Base-by-base conservation (phyloP, 129 eudicot genomes). In the Tagetes patula region DNA sequence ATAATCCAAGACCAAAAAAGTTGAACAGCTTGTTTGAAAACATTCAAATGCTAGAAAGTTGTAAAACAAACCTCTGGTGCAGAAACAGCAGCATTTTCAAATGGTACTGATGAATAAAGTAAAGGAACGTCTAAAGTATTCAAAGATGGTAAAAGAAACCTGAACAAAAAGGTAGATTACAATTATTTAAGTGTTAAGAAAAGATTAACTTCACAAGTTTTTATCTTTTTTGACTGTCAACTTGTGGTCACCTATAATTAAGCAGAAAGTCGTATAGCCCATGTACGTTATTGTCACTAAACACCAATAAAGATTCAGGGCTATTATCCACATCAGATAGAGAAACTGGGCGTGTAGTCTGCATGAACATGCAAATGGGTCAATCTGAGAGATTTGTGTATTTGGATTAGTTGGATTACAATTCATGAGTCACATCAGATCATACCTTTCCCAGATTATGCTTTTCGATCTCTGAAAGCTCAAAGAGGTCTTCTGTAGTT, bases 201-300 rank as follows among this genome's bases (percentile, higher is more conserved):
- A 36, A 61, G 27, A 34, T 58, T 8, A 31, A 31, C 40, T 58
- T 58, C 39, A 56, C 9, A 9, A 76, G 6, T 55, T 47, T 56
- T 52, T 39, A 20, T 55, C 9, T 31, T 1, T 31, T 32, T 53
- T 14, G 36, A 46, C 31, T 36, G 63, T 43, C 12, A 34, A 75
- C 43, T 5, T 63, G 46, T 53, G 65, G 75, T 76, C 13, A 90
- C 99, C 95, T 86, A 69, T 90, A 91, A 48, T 95, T 95, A 42
- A 95, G 85, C 69, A 95, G 78, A 83, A 91, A 82, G 70, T 95
- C 99, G 49, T 83, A 95, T 59, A 95, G 80, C 4, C 91, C 96
- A 32, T 95, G 91, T 31, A 90, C 94, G 70, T 81, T 88, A 59
- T 36, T 36, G 45, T 90, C 96, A 72, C 71, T 65, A 55, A 95